These are phyloP conservation scores for Fistulinella prunicolor DNA, from an alignment of 768 basidiomycete species.

Conservation along the genomic window DNA sequence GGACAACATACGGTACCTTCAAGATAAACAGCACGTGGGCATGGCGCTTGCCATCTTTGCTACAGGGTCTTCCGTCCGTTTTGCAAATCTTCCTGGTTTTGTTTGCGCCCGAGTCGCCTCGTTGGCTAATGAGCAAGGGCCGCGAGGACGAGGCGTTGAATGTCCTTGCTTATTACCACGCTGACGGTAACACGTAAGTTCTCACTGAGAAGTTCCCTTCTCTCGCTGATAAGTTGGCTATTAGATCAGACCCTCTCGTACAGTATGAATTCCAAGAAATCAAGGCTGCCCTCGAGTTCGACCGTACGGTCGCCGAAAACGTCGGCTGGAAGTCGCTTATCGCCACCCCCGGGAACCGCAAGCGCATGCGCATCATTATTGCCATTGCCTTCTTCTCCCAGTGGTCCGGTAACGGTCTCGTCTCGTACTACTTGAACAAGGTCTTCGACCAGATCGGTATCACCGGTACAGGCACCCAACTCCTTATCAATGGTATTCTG, in stretches of 20 bases:
- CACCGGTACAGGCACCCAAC: constrained; percentile 56
- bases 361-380: constrained; percentile 72
- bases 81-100: constrained; percentile 63
- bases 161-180: constrained; percentile 81
- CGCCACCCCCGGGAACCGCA: constrained; percentile 65
- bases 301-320: constrained; percentile 54
- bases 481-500: constrained; percentile 83
- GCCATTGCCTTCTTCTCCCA: constrained; percentile 82
- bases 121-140: constrained; percentile 79
- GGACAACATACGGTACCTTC: constrained; percentile 82
- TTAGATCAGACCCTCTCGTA: constrained; percentile 61
- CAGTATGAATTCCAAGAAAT: constrained; percentile 79
- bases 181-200: constrained; percentile 61
- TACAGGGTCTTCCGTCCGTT: constrained; percentile 69
- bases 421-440: constrained; percentile 77
- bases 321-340: constrained; percentile 71
- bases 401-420: constrained; percentile 84
- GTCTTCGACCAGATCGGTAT: constrained; percentile 71
- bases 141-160: constrained; percentile 63
- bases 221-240: neutral
- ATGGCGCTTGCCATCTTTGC: constrained; percentile 78
- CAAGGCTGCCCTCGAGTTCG: constrained; percentile 70
- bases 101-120: constrained; percentile 80
- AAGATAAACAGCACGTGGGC: constrained; percentile 65
- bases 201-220: neutral